Evolutionary conservation across 177 flowering plant species (phyloP).

Genomic region (Telopea speciosissima): DNA sequence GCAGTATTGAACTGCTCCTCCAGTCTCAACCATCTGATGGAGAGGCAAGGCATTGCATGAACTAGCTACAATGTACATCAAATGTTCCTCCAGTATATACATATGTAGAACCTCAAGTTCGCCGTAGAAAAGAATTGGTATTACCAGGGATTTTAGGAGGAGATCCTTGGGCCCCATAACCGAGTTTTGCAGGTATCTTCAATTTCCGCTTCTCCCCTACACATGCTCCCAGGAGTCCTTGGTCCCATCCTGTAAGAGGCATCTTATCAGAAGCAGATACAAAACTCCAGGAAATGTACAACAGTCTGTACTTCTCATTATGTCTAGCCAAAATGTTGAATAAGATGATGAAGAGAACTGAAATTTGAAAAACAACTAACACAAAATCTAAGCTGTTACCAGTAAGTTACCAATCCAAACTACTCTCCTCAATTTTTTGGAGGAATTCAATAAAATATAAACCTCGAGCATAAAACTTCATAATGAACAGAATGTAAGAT

Average conservation of each 20-base stretch:
- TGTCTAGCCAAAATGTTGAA: background rate
- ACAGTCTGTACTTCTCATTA: too few relatives aligned
- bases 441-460: background rate
- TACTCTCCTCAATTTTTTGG: background rate
- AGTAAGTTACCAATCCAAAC: background rate
- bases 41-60: too few relatives aligned
- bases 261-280: background rate
- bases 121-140: background rate
- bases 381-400: background rate
- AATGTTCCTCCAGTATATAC: background rate
- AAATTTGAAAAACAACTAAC: background rate
- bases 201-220: constrained; percentile 90
- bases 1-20: too few relatives aligned
- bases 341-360: background rate
- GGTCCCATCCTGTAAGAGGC: constrained; percentile 85
- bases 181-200: constrained; percentile 90
- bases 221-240: constrained; percentile 82
- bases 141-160: constrained; percentile 98
- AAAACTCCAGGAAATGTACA: background rate
- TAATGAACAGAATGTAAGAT: too few relatives aligned
- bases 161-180: constrained; percentile 90
- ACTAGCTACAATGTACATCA: background rate
- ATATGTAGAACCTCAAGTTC: background rate
- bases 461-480: background rate
- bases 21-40: too few relatives aligned